Evolutionary conservation across 768 basidiomycete genomes (phyloP).

Genomic region (Botryobasidium botryosum): DNA sequence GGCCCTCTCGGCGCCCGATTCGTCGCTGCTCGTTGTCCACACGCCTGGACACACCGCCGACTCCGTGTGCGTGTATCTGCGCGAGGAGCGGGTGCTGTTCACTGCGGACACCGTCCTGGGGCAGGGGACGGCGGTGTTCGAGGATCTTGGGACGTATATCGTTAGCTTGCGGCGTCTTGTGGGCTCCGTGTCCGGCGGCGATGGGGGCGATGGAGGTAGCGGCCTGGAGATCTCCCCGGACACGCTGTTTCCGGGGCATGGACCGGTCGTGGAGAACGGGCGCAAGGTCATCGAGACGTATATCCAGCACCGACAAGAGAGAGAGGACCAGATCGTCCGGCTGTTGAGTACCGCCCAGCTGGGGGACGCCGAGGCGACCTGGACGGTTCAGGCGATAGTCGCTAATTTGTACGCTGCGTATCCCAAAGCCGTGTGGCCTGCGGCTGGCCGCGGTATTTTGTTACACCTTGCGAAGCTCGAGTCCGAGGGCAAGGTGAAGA

Average conservation of each 20-base stretch:
- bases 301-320: conserved; percentile 60
- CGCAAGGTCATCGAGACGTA: conserved; percentile 46
- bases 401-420: conserved; percentile 51
- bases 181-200: background rate
- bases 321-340: conserved; percentile 62
- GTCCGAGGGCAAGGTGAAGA: conserved; percentile 46
- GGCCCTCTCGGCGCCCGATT: conserved; percentile 21
- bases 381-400: conserved; percentile 28
- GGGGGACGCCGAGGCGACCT: conserved; percentile 10
- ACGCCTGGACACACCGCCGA: conserved; percentile 87
- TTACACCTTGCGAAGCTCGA: conserved; percentile 62
- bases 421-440: conserved; percentile 50
- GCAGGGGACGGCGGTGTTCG: conserved; percentile 78
- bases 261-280: conserved; percentile 55
- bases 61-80: conserved; percentile 57
- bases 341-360: conserved; percentile 27
- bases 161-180: conserved; percentile 28
- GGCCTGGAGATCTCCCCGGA: conserved; percentile 23
- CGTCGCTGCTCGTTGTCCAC: conserved; percentile 46
- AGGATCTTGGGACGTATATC: conserved; percentile 60
- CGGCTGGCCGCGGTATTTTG: conserved; percentile 51
- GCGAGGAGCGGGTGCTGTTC: conserved; percentile 58
- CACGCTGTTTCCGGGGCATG: conserved; percentile 80
- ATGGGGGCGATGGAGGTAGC: conserved; percentile 20
- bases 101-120: conserved; percentile 87